These are phyloP conservation scores for Basidiobolus heterosporus DNA, from an alignment of 371 early-diverging fungal species.

Conservation along the genomic window DNA sequence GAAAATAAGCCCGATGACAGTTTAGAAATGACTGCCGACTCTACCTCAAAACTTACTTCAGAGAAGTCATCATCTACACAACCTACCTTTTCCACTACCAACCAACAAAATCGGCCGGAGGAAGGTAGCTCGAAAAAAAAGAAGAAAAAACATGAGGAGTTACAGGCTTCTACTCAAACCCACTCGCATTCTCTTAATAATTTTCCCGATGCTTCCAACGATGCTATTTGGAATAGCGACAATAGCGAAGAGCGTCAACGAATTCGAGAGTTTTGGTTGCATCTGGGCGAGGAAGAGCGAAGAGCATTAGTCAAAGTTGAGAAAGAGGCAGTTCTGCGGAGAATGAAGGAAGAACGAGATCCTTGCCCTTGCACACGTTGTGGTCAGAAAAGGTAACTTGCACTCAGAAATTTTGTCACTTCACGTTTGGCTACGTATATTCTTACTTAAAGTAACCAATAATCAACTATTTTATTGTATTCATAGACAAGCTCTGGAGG, in stretches of 20 bases:
- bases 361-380: slow-evolving; percentile 80
- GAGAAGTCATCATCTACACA: slow-evolving; percentile 6
- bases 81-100: slow-evolving; percentile 2
- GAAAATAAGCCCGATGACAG: slow-evolving; percentile 5
- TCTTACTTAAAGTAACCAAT: background rate
- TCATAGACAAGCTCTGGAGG: slow-evolving; percentile 70
- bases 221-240: slow-evolving; percentile 57
- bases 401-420: background rate
- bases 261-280: slow-evolving; percentile 82
- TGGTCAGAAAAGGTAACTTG: slow-evolving; percentile 62
- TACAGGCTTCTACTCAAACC: slow-evolving; percentile 10
- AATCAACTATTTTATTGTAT: slow-evolving; percentile 1
- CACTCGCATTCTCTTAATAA: slow-evolving; percentile 3
- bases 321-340: slow-evolving; percentile 76
- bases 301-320: slow-evolving; percentile 70
- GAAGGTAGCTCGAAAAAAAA: slow-evolving; percentile 18
- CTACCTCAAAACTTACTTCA: slow-evolving; percentile 10
- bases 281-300: slow-evolving; percentile 68
- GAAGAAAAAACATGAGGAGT: slow-evolving; percentile 23
- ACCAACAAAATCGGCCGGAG: slow-evolving; percentile 2
- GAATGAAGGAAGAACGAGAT: slow-evolving; percentile 86
- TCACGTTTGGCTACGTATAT: background rate
- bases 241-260: slow-evolving; percentile 64
- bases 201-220: slow-evolving; percentile 13
- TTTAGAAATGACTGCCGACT: slow-evolving; percentile 2